phyloP scores from a whole-genome alignment of 2,329 filamentous ascomycete genomes.

The Penicillium sp. region DNA sequence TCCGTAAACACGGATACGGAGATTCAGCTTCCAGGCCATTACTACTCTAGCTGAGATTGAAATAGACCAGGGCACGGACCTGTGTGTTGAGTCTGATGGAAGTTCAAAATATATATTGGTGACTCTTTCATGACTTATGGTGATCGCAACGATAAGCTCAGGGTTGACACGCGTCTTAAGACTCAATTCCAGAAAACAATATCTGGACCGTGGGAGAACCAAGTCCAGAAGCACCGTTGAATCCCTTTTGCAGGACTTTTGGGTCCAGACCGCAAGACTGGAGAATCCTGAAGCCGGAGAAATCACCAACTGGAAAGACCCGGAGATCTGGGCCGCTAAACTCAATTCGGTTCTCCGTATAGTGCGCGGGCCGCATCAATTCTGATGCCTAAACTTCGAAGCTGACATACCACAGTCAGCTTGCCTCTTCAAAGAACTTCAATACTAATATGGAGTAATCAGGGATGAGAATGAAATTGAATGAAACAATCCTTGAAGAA shows the following conservation, averaged over 20 bases:
- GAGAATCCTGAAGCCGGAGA: conserved; percentile 6
- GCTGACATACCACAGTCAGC: background rate
- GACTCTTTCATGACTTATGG: background rate
- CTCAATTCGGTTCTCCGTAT: conserved; percentile 5
- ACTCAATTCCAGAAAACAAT: background rate
- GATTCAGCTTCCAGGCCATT: background rate
- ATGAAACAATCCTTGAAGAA: background rate
- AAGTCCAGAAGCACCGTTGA: conserved; percentile 2
- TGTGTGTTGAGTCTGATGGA: too few relatives aligned
- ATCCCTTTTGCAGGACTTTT: background rate
- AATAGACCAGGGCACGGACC: too few relatives aligned
- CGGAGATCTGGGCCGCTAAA: conserved; percentile 10
- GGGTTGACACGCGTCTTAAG: background rate
- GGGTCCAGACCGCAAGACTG: conserved; percentile 15
- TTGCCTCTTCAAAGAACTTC: background rate
- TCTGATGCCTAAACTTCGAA: background rate
- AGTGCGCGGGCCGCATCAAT: background rate
- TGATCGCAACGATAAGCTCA: background rate
- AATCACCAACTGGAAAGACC: background rate
- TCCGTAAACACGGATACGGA: background rate
- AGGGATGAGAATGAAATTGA: background rate
- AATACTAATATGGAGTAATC: background rate
- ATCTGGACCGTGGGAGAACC: background rate
- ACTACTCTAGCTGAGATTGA: too few relatives aligned
- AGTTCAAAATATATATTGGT: background rate